These are phyloP conservation scores for Capsaspora owczarzaki DNA, from an alignment of 78 protist species.

Conservation along the genomic window DNA sequence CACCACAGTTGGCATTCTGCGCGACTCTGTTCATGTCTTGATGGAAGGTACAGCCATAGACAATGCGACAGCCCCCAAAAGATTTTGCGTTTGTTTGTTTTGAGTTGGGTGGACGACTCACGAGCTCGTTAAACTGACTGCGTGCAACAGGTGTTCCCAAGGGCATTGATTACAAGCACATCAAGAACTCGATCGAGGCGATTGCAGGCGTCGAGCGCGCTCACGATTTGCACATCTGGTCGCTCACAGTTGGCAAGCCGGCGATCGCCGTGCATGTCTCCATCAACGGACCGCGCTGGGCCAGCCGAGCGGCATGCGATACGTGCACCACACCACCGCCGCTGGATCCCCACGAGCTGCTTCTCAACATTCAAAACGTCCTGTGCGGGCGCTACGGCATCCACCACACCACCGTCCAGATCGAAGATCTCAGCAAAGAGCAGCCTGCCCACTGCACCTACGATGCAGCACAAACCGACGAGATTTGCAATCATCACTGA, in stretches of 20 bases:
- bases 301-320: neutral
- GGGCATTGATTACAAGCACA: conserved; percentile 5
- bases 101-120: neutral
- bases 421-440: conserved; percentile 27
- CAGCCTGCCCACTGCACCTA: neutral
- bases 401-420: conserved; percentile 65
- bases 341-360: conserved; percentile 13
- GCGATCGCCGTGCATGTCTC: conserved; percentile 48
- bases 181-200: conserved; percentile 21
- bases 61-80: too few relatives aligned
- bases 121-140: neutral
- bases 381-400: conserved; percentile 26
- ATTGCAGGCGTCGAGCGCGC: conserved; percentile 42
- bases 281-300: neutral
- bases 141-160: conserved; percentile 29
- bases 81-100: too few relatives aligned
- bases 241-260: conserved; percentile 39
- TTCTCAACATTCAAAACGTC: conserved; percentile 28
- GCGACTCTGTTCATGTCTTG: conserved; percentile 36
- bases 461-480: too few relatives aligned
- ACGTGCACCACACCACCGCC: neutral
- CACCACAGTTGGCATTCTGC: conserved; percentile 37
- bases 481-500: too few relatives aligned
- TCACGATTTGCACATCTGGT: conserved; percentile 83
- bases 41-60: conserved; percentile 40